phyloP scores from a whole-genome alignment of 2,329 filamentous ascomycete genomes.

The Fusarium tuaranense region DNA sequence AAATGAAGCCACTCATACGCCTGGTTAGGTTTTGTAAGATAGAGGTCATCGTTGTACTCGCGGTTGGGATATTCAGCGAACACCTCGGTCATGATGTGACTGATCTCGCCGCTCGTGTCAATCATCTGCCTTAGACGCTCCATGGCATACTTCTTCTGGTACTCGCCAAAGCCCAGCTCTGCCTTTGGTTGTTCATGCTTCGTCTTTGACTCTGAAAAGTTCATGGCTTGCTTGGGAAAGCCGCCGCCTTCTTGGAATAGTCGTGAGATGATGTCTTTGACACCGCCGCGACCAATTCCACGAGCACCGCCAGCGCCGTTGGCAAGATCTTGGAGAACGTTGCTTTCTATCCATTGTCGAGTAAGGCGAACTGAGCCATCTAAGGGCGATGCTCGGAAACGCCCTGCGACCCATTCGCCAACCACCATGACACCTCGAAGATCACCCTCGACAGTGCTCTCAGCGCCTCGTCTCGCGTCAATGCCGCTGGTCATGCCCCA shows the following conservation, averaged over 20 bases:
- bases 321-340: constrained; percentile 75
- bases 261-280: constrained; percentile 81
- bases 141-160: constrained; percentile 78
- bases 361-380: constrained; percentile 66
- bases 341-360: constrained; percentile 80
- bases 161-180: constrained; percentile 78
- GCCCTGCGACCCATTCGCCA: constrained; percentile 85
- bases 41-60: constrained; percentile 92
- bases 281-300: constrained; percentile 77
- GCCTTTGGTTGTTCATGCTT: constrained; percentile 66
- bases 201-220: constrained; percentile 56
- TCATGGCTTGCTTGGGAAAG: constrained; percentile 71
- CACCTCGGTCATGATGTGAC: constrained; percentile 83
- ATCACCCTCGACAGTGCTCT: constrained; percentile 77
- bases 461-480: constrained; percentile 75
- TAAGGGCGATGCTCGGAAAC: constrained; percentile 65
- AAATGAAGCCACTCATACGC: constrained; percentile 98
- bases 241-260: constrained; percentile 84
- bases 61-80: constrained; percentile 88
- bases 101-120: constrained; percentile 81
- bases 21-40: constrained; percentile 86
- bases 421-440: constrained; percentile 88
- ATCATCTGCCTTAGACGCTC: constrained; percentile 80
- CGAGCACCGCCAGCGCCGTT: constrained; percentile 79
- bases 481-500: constrained; percentile 83